These are phyloP conservation scores for Yarrowia sp. DNA, from an alignment of 805 yeast genomes.

Conservation along the genomic window DNA sequence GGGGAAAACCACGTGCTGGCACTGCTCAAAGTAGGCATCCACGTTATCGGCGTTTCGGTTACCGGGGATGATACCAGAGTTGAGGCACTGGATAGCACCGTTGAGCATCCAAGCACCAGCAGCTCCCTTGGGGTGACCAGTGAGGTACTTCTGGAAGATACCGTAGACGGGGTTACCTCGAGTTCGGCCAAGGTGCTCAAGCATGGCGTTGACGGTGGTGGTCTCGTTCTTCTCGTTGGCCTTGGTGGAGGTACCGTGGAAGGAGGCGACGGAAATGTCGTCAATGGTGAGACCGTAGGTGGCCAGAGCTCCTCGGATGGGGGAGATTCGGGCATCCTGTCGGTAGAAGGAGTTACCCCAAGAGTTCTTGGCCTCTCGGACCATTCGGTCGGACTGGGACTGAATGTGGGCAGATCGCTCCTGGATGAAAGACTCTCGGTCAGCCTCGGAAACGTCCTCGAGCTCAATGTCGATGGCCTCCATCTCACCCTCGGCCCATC, in stretches of 20 bases:
- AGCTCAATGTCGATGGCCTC: slow-evolving; percentile 75
- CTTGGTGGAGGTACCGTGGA: slow-evolving; percentile 99
- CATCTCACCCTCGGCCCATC: slow-evolving; percentile 86
- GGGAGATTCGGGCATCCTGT: slow-evolving; percentile 92
- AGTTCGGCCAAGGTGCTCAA: slow-evolving; percentile 92
- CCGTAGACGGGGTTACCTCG: slow-evolving; percentile 98
- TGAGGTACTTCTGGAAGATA: slow-evolving; percentile 97
- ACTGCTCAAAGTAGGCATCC: slow-evolving; percentile 81
- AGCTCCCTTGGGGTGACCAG: slow-evolving; percentile 99
- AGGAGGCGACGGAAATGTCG: slow-evolving; percentile 94
- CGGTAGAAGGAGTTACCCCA: slow-evolving; percentile 96
- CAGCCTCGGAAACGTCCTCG: slow-evolving; percentile 57
- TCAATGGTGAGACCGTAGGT: slow-evolving; percentile 91
- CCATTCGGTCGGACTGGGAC: slow-evolving; percentile 83
- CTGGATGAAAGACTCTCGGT: slow-evolving; percentile 63
- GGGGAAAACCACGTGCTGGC: slow-evolving; percentile 90
- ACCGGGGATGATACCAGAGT: slow-evolving; percentile 95
- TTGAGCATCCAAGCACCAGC: slow-evolving; percentile 99
- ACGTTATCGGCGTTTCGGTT: slow-evolving; percentile 98
- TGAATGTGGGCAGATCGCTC: slow-evolving; percentile 89
- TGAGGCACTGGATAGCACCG: slow-evolving; percentile 93
- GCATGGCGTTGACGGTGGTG: slow-evolving; percentile 87
- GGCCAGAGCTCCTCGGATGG: slow-evolving; percentile 96
- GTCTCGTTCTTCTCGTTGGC: slow-evolving; percentile 99
- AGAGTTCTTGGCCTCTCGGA: slow-evolving; percentile 84